Base-by-base conservation (phyloP, 2,329 filamentous ascomycete species). In the Daldinia eschscholtzii region DNA sequence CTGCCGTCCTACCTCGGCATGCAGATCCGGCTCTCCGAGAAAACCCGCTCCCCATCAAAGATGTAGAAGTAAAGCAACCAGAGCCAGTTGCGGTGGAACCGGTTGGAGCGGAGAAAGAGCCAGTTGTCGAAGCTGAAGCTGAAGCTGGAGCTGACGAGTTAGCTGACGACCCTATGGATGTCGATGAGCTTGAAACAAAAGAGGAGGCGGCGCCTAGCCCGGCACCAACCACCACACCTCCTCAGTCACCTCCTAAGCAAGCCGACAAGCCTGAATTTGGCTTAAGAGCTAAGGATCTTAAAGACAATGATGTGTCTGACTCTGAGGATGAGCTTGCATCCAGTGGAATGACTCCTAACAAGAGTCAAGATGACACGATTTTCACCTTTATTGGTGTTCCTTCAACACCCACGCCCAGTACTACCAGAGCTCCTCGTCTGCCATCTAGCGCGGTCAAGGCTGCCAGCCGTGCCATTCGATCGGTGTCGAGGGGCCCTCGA, bases 321-420 rank as follows among this genome's bases (percentile, higher is more conserved):
- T 87, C 85, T 0, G 87, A 89, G 41, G 86, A 88, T 57, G 87
- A 89, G 68, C 78, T 82, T 68, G 75, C 81, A 57, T 66, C 76
- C 28, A 78, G 72, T 70, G 67, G 73, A 70, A 77, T 76, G 67
- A 70, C 74, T 68, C 57, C 72, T 61, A 41, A 72, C 42, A 65
- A 72, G 65, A 39, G 75, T 62, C 75, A 78, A 61, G 67, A 75
- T 63, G 66, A 71, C 41, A 68, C 70, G 26, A 72, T 74, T 5
- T 69, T 79, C 4, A 74, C 75, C 2, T 75, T 79, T 28, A 76
- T 76, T 12, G 68, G 72, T 2, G 76, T 79, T 6, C 81, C 82
- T 2, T 74, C 80, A 1, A 86, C 85, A 0, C 85, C 86, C 1
- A 82, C 79, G 9, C 79, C 79, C 2, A 73, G 73, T 26, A 53